Conservation (phyloP, 2,329 filamentous ascomycete species). For the Neopestalotiopsis sp. region DNA sequence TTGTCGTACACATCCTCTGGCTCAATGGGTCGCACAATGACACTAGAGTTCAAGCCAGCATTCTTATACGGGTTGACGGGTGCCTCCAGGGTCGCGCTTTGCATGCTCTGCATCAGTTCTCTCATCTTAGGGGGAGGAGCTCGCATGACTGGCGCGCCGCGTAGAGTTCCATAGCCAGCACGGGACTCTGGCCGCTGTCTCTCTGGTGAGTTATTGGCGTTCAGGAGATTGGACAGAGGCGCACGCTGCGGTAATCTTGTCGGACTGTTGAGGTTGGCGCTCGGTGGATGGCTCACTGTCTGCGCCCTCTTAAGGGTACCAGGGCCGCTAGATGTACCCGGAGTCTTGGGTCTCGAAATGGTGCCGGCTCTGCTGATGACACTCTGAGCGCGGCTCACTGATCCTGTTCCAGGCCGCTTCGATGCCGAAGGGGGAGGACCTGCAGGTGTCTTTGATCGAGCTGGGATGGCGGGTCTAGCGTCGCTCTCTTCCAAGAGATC, state of each 20-base stretch:
- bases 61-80: constrained; percentile 55
- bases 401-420: constrained; percentile 38
- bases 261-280: constrained; percentile 55
- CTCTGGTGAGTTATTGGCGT: constrained; percentile 83
- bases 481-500: constrained; percentile 77
- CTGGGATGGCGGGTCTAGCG: constrained; percentile 62
- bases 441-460: constrained; percentile 78
- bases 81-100: constrained; percentile 57
- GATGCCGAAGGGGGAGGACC: constrained; percentile 57
- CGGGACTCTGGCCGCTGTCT: constrained; percentile 58
- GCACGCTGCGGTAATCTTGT: constrained; percentile 73
- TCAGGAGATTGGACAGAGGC: constrained; percentile 71
- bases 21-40: constrained; percentile 63
- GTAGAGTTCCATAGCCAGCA: constrained; percentile 49
- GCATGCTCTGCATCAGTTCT: constrained; percentile 64
- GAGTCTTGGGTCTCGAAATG: constrained; percentile 58
- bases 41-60: constrained; percentile 55
- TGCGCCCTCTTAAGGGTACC: constrained; percentile 35
- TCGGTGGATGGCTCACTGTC: constrained; percentile 26
- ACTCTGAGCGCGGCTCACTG: constrained; percentile 44
- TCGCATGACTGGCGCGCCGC: constrained; percentile 59
- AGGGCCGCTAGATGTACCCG: constrained; percentile 45
- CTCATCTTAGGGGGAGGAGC: constrained; percentile 93
- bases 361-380: constrained; percentile 40
- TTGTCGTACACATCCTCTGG: constrained; percentile 91